A percentile compares a stretch with the other conserved stretches of the same genome.
Conservation (phyloP, 73 alveolate species). For the Tetrahymena malaccensis region DNA sequence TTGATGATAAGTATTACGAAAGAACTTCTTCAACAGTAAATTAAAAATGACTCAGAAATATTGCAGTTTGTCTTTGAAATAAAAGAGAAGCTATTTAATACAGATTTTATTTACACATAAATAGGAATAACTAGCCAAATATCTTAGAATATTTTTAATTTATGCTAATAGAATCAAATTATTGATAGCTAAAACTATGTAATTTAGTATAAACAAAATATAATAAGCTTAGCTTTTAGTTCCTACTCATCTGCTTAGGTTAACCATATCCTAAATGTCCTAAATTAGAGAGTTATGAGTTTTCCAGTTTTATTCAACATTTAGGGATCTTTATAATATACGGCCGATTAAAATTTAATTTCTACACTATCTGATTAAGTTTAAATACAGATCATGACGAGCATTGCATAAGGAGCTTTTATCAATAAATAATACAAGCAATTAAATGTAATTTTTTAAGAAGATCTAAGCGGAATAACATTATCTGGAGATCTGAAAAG, state of each 20-base stretch:
- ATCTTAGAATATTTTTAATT: not conserved
- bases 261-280: not conserved
- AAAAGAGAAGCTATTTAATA: not conserved
- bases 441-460: not conserved
- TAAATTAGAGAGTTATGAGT: not conserved
- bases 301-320: not conserved
- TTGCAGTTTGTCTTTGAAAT: not conserved
- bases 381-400: not conserved
- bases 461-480: not conserved
- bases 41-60: not conserved
- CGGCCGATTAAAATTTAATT: not conserved
- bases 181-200: not conserved
- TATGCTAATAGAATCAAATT: not conserved
- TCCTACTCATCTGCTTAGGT: not conserved
- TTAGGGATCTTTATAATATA: not conserved
- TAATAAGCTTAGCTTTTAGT: not conserved
- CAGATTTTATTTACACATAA: not conserved
- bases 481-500: not conserved
- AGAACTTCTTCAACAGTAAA: not conserved
- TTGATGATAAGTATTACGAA: not conserved
- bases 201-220: not conserved
- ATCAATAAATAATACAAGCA: not conserved
- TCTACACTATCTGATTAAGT: not conserved
- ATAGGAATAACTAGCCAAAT: not conserved
- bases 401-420: not conserved